Evolutionary conservation across 2,329 filamentous ascomycete genomes (phyloP).

Genomic region (Simplicillium aogashimaense): DNA sequence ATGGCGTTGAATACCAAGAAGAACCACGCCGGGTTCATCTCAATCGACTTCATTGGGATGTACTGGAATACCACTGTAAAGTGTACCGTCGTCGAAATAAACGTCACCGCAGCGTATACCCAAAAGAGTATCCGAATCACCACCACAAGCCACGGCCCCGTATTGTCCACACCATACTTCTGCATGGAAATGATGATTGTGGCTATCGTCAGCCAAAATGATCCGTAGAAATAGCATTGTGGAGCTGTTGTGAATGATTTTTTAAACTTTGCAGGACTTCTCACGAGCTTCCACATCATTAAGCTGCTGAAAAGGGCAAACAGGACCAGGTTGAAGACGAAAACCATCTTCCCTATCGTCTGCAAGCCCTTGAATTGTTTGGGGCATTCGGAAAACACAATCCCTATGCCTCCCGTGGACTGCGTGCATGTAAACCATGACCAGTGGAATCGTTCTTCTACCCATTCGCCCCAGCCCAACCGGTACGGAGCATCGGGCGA

Average conservation of each 20-base stretch:
- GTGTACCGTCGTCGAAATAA: conserved; percentile 13
- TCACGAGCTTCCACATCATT: conserved; percentile 47
- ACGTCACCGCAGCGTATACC: conserved; percentile 32
- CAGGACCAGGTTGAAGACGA: conserved; percentile 38
- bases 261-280: conserved; percentile 47
- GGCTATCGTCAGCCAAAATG: conserved; percentile 52
- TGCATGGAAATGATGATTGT: conserved; percentile 56
- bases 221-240: conserved; percentile 55
- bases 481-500: background rate
- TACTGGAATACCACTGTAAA: conserved; percentile 20
- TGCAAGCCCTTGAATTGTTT: conserved; percentile 35
- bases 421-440: conserved; percentile 22
- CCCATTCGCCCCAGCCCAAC: background rate
- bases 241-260: conserved; percentile 27
- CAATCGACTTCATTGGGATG: conserved; percentile 14
- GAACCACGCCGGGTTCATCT: conserved; percentile 18
- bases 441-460: conserved; percentile 9
- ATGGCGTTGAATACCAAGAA: conserved; percentile 19
- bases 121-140: conserved; percentile 39
- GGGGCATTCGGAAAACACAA: conserved; percentile 21
- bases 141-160: conserved; percentile 37
- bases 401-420: conserved; percentile 21
- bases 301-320: conserved; percentile 38
- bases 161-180: conserved; percentile 44
- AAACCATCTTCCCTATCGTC: conserved; percentile 36